Base-by-base conservation (phyloP, 1,139 yeast genomes). In the Hemisphaericaspora xylanilytica region DNA sequence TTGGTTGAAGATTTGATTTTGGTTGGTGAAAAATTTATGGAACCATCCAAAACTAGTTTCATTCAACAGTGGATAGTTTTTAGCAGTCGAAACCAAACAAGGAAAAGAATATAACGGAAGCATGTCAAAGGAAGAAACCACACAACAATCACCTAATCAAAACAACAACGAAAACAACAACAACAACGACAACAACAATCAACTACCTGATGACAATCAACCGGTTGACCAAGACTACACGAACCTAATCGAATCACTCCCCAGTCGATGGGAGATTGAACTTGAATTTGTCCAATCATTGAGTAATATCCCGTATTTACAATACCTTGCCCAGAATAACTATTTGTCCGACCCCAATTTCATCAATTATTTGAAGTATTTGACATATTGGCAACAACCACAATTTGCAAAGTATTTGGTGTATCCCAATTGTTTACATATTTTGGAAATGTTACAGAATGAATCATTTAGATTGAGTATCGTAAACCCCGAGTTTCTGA, bases 211-310 rank as follows among this genome's bases (percentile, higher is more conserved):
- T 8, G 15, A 16, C n/a, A 21, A 28, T 15, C 20, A 21, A 17
- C 11, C 28, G 3, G 17, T 11, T 25, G 24, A 37, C n/a, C 37
- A 40, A 14, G 37, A 40, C 11, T 38, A 43, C 22, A 37, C 40
- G 18, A 31, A 35, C 22, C 18, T 35, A 28, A 10, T 30, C 63
- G 60, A 28, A 24, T 68, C 56, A 17, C 52, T 82, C 20, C 92
- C 94, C 11, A 76, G 85, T 9, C 60, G 94, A 48, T 85, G 90
- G 86, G 95, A 85, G 51, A 78, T 85, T 25, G 95, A 85, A 53
- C 70, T 85, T 25, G 95, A 85, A 65, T 86, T 85, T 58, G 87
- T 85, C 5, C 95, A 85, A 59, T 80, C 90, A n/a, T 67, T 85
- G 36, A 79, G 90, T 14, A 86, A 85, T 55, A 81, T 87, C 32